Evolutionary conservation across 179 eudicot species (phyloP), one percentile per base, ranked within the genome.

Genomic region (Dionaea muscipula): DNA sequence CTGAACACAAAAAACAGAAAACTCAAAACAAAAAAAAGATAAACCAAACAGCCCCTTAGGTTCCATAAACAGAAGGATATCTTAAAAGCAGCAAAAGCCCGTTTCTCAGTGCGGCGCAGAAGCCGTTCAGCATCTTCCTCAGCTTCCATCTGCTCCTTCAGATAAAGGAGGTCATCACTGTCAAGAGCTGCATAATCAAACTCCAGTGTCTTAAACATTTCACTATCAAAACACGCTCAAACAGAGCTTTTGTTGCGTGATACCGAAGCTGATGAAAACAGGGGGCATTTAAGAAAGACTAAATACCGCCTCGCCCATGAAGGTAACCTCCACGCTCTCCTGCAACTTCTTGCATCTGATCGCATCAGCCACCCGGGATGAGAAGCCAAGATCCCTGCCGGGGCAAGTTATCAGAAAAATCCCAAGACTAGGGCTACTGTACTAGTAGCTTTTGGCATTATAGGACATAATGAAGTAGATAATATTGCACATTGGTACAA

Each of bases 321-420:
- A 90, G 94, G 67, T 90, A 90, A 57, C 97, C 97, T 69, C 97
- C 97, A 64, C 95, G 94, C 72, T 90, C 97, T 64, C 97, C 97
- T 35, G 97, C 87, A 78, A 90, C 97, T 67, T 90, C 97, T 82
- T 90, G 97, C 97, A 90, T 90, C 97, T 90, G 87, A 60, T 72
- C 63, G 54, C 56, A 71, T 80, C 83, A 90, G 67, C 59, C 77
- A 62, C 75, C 94, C 94, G 54, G 57, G 55, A 65, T 73, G 70
- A 76, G 64, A 75, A 75, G 82, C 87, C 95, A 82, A 60, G 64
- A 73, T 90, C 95, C 97, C 97, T 90, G 97, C 69, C 89, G 59
- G 97, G 97, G 91, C 94, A 78, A 73, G 95, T 90, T 75, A 83
- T 86, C 71, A 86, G 97, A 75, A 78, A 72, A 62, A 61, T 57